Evolutionary conservation across 1,139 yeast species (phyloP).

Genomic region (Candida freyschussii): DNA sequence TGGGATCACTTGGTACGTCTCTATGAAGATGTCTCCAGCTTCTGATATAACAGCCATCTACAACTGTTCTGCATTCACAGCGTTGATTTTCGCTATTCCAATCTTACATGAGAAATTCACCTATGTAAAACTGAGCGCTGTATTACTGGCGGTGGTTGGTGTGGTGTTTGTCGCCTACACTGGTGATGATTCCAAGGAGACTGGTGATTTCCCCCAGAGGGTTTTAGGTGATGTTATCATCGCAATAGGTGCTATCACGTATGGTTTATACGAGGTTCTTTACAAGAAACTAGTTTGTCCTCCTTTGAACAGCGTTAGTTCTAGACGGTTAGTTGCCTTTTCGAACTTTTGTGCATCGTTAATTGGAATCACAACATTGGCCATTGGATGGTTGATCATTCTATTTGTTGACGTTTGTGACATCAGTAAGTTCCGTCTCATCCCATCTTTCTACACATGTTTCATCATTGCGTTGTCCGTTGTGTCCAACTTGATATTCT

Average conservation of each 20-base stretch:
- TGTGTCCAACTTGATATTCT: conserved; percentile 59
- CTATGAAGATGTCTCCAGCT: conserved; percentile 78
- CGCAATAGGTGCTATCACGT: conserved; percentile 71
- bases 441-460: conserved; percentile 42
- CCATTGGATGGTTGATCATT: conserved; percentile 46
- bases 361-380: conserved; percentile 56
- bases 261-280: conserved; percentile 81
- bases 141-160: conserved; percentile 65
- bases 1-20: conserved; percentile 82
- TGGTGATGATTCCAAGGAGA: conserved; percentile 34
- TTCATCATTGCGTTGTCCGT: conserved; percentile 46
- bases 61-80: conserved; percentile 86
- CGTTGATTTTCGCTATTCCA: conserved; percentile 80
- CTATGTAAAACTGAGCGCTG: conserved; percentile 63
- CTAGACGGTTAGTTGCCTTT: conserved; percentile 51
- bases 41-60: conserved; percentile 87
- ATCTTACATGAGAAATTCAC: conserved; percentile 62
- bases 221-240: conserved; percentile 69
- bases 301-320: conserved; percentile 51
- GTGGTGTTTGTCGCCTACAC: conserved; percentile 78
- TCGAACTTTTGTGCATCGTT: conserved; percentile 51
- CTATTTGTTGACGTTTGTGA: conserved; percentile 49
- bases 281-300: conserved; percentile 77
- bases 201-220: conserved; percentile 48
- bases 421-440: conserved; percentile 54